Evolutionary conservation across 2,329 filamentous ascomycete species (phyloP).

Genomic region (Colletotrichum sp.): DNA sequence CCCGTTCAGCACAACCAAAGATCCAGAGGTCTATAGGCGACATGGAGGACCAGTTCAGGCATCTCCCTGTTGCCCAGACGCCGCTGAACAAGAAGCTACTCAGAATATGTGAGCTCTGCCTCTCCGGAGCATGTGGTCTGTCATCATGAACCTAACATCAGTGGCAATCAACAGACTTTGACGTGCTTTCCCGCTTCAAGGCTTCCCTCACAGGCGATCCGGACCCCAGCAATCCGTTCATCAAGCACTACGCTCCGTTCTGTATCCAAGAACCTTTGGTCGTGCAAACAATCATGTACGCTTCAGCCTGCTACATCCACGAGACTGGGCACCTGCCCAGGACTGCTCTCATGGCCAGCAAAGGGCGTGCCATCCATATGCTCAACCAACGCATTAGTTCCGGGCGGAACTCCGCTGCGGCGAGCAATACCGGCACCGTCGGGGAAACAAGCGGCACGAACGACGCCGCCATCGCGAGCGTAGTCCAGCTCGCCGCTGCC

Average conservation of each 20-base stretch:
- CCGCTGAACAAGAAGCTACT: constrained; percentile 51
- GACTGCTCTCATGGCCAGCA: constrained; percentile 46
- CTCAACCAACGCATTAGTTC: constrained; percentile 52
- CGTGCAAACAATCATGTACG: constrained; percentile 53
- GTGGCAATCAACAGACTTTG: constrained; percentile 42
- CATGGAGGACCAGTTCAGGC: constrained; percentile 39
- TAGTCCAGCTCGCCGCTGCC: constrained; percentile 53
- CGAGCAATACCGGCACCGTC: not conserved
- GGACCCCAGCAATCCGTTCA: constrained; percentile 47
- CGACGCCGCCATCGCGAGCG: constrained; percentile 52
- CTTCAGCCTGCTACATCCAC: constrained; percentile 55
- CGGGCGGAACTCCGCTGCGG: constrained; percentile 3
- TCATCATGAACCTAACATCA: not conserved
- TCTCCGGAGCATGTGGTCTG: not conserved
- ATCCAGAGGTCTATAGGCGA: not conserved
- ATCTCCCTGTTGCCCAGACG: constrained; percentile 46
- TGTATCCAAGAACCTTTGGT: constrained; percentile 55
- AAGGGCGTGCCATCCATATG: constrained; percentile 46
- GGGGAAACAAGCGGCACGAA: constrained; percentile 31
- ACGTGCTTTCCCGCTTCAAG: constrained; percentile 55
- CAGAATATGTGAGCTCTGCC: constrained; percentile 13
- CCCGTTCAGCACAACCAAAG: not conserved
- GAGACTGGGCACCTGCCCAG: constrained; percentile 54
- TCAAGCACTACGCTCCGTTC: constrained; percentile 52
- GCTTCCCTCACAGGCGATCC: constrained; percentile 54